A percentile compares a stretch with the other conserved stretches of the same genome.
These are phyloP conservation scores for Trametes sanguinea DNA, from an alignment of 768 basidiomycete species.

Conservation along the genomic window DNA sequence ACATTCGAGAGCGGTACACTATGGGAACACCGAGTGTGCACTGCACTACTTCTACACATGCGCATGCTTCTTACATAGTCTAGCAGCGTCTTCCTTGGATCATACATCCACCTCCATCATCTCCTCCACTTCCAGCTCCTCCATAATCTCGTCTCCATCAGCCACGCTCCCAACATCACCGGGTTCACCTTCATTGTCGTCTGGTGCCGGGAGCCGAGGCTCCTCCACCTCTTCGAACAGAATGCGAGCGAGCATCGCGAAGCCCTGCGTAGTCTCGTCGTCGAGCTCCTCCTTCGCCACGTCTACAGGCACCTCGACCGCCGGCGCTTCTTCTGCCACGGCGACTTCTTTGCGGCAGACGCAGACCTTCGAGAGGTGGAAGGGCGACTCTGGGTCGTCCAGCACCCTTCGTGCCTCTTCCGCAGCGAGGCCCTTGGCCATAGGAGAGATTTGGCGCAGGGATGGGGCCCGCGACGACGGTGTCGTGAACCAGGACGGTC, in stretches of 20 bases:
- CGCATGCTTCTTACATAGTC: no score
- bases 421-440: constrained; percentile 71
- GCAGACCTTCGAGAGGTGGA: constrained; percentile 46
- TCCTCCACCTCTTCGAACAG: constrained; percentile 14
- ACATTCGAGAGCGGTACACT: no score
- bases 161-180: background rate
- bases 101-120: constrained; percentile 16
- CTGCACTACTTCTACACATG: no score
- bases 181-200: background rate
- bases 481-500: constrained; percentile 60
- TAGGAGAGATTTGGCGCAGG: constrained; percentile 53
- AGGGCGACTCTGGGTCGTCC: constrained; percentile 46
- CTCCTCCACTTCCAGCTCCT: constrained; percentile 14
- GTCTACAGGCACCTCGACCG: constrained; percentile 12
- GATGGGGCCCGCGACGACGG: constrained; percentile 59
- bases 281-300: constrained; percentile 32
- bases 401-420: constrained; percentile 61
- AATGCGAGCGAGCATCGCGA: constrained; percentile 43
- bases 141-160: background rate
- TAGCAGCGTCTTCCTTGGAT: background rate
- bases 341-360: constrained; percentile 34
- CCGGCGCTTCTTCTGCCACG: constrained; percentile 17
- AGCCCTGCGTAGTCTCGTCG: constrained; percentile 54
- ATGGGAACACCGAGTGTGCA: no score
- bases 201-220: background rate